phyloP scores from a whole-genome alignment of 768 basidiomycete genomes.

The Pisolithus marmoratus region DNA sequence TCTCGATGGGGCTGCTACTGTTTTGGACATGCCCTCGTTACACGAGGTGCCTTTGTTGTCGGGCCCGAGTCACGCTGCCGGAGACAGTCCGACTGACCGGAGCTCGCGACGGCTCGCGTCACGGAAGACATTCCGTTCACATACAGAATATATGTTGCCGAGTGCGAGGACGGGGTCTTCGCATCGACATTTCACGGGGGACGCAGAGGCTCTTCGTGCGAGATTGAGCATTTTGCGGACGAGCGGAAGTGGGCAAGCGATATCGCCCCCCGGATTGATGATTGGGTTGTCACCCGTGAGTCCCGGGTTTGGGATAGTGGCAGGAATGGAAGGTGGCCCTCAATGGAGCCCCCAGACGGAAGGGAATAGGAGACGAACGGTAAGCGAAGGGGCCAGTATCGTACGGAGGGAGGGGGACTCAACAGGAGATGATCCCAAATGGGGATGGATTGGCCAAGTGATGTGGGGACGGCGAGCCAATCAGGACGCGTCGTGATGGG shows the following conservation, averaged over 20 bases:
- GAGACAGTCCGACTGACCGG: background rate
- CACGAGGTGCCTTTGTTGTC: background rate
- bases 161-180: constrained; percentile 1
- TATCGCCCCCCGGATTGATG: constrained; percentile 46
- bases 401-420: background rate
- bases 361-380: constrained; percentile 13
- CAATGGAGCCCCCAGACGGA: too few species aligned
- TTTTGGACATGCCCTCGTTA: background rate
- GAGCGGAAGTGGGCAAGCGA: background rate
- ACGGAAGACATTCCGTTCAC: background rate
- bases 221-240: background rate
- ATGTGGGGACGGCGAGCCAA: background rate
- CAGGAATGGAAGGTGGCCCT: background rate
- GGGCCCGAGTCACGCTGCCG: background rate
- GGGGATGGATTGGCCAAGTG: constrained; percentile 7
- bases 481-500: background rate
- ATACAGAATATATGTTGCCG: background rate
- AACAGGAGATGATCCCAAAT: constrained; percentile 6
- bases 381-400: constrained; percentile 43
- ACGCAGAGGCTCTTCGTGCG: background rate
- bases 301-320: constrained; percentile 64
- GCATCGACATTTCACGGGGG: background rate
- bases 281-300: constrained; percentile 72
- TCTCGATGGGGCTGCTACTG: background rate
- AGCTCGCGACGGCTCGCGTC: background rate